phyloP scores from a whole-genome alignment of 139 green algal species.

The Picochlorum sp. region DNA sequence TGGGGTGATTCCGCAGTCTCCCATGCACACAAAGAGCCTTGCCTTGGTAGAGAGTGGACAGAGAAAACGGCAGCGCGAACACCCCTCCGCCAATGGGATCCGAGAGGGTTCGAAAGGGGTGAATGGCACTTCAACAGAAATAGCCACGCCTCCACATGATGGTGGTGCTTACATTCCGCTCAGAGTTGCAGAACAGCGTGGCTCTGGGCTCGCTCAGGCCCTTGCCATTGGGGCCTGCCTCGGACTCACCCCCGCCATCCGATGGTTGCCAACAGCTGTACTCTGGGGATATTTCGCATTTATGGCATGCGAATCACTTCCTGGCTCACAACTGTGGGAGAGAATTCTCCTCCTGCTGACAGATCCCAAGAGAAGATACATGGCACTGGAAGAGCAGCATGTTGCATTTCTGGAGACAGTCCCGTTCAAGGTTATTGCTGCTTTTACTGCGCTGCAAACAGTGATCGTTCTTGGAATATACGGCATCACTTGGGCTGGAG shows the following conservation, averaged over 20 bases:
- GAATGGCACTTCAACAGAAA: background rate
- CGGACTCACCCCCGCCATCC: conserved; percentile 50
- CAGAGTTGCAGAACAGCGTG: conserved; percentile 70
- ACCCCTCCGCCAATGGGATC: background rate
- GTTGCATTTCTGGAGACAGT: conserved; percentile 63
- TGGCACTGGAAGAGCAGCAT: conserved; percentile 34
- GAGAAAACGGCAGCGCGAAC: too few species aligned
- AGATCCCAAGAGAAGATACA: conserved; percentile 36
- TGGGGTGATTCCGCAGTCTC: conserved; percentile 75
- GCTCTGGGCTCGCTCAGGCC: conserved; percentile 61
- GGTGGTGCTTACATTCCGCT: conserved; percentile 21
- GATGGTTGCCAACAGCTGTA: conserved; percentile 52
- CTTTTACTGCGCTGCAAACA: conserved; percentile 69
- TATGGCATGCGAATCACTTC: conserved; percentile 74
- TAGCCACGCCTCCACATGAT: background rate
- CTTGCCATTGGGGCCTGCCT: conserved; percentile 60
- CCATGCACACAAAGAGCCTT: conserved; percentile 75
- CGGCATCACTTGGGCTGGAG: conserved; percentile 48
- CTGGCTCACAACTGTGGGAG: conserved; percentile 70
- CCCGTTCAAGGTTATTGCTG: conserved; percentile 35
- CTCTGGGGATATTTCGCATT: conserved; percentile 84
- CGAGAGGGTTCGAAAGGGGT: background rate
- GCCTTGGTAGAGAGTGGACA: conserved; percentile 8
- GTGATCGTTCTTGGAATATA: conserved; percentile 37
- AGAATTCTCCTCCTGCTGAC: conserved; percentile 59